Evolutionary conservation across 352 stramenopile genomes (phyloP), one percentile per base, ranked within the genome.

Genomic region (Pilasporangium apinafurcum): DNA sequence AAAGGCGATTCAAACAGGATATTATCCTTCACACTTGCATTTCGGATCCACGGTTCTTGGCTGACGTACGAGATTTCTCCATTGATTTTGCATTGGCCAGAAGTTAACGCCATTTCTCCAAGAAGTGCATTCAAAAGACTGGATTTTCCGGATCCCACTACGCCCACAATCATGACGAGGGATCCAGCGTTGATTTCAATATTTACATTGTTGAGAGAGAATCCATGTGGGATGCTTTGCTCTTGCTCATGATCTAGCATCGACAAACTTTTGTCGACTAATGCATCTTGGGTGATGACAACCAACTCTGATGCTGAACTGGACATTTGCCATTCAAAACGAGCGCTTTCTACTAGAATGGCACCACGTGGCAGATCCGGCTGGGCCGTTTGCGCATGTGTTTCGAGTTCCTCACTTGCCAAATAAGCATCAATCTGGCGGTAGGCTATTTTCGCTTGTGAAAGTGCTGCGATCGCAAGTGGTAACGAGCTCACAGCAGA

Each of bases 31-130:
- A 98, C 48, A 24, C 80, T 96, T 9, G 69, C 56, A 50, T 97
- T 96, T 9, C 92, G 63, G 48, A 98, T 97, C 83, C 86, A 98
- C 5, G 88, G 61, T 27, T 93, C 68, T 64, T 98, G 94, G 18
- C 76, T 75, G 24, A 76, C 86, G 59, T 96, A 97, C 16, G 89
- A 73, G 0, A 85, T 27, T 0, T 45, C 39, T 0, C 69, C 73
- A 5, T 30, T 28, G 3, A 83, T 48, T 0, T 36, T 25, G 6
- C 70, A 37, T 0, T 43, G 27, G 17, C 69, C 65, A 2, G 32
- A 38, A 2, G 42, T 51, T 9, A 38, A 48, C 7, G 43, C 32
- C 69, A 83, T 83, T 35, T 77, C 67, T 2, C 73, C 73, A 0
- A 86, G 53, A 3, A 86, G 31, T 2, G 62, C 67, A 20, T 57